Evolutionary conservation across 306 rosid genomes (phyloP).

Genomic region (Rosa multiflora): DNA sequence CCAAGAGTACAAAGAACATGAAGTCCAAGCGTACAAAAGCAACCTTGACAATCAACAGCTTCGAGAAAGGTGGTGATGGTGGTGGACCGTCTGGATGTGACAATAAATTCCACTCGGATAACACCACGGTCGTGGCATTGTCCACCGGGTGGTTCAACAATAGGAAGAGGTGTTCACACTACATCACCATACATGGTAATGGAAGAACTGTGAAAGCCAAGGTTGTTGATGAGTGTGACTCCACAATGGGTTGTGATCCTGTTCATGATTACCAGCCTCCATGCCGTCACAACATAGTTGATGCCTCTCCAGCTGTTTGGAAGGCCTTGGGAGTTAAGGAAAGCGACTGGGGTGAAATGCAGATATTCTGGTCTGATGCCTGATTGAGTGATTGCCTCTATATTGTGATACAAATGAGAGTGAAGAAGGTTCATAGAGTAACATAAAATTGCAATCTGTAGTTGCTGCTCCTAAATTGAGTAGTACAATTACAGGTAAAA

Average conservation of each 20-base stretch:
- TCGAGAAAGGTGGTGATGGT: too few relatives aligned
- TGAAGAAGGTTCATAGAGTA: too few relatives aligned
- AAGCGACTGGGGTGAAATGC: neutral
- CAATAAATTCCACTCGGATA: neutral
- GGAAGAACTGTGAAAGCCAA: too few relatives aligned
- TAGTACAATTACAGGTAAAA: neutral
- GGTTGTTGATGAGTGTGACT: too few relatives aligned
- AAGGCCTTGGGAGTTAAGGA: conserved; percentile 14
- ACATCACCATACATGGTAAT: too few relatives aligned
- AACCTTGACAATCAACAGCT: neutral
- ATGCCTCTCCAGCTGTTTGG: conserved; percentile 24
- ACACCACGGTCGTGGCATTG: neutral
- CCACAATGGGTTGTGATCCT: too few relatives aligned
- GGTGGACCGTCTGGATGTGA: neutral
- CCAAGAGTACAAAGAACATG: neutral
- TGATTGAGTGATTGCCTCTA: neutral
- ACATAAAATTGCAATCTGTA: too few relatives aligned
- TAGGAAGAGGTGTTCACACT: too few relatives aligned
- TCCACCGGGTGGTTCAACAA: neutral
- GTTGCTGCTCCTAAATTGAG: neutral
- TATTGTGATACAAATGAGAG: too few relatives aligned
- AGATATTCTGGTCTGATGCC: neutral
- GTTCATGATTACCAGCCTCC: conserved; percentile 25
- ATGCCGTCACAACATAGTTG: conserved; percentile 37
- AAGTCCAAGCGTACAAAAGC: conserved; percentile 6